Conservation (phyloP, 83 land plant genomes). For the Picea abies region DNA sequence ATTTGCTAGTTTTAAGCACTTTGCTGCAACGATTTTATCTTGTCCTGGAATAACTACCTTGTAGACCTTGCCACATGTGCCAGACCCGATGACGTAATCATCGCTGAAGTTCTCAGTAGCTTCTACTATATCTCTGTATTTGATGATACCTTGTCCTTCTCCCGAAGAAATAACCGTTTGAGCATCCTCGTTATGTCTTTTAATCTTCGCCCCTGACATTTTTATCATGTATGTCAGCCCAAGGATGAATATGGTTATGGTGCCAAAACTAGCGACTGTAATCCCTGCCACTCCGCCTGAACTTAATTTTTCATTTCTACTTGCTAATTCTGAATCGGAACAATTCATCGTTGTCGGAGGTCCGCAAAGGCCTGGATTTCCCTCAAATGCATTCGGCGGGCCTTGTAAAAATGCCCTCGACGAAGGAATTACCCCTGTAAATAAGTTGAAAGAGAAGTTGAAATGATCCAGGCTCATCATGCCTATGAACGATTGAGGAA, state of each 20-base stretch:
- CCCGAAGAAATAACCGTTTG: no score
- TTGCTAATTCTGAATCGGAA: not conserved
- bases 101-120: not conserved
- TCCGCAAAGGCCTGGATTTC: constrained; percentile 70
- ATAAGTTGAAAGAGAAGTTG: constrained; percentile 54
- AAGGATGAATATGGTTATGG: no score
- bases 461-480: constrained; percentile 28
- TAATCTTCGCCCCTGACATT: not conserved
- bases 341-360: constrained; percentile 15
- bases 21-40: no score
- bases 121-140: not conserved
- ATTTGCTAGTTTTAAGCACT: no score
- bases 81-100: not conserved
- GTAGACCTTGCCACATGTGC: not conserved
- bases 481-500: constrained; percentile 32
- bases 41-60: no score
- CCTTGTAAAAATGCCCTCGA: constrained; percentile 23
- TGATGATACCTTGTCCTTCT: not conserved
- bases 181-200: not conserved
- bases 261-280: no score
- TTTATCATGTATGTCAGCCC: no score
- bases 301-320: no score
- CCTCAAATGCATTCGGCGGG: constrained; percentile 33
- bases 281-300: no score
- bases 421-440: constrained; percentile 49